These are phyloP conservation scores for Sporothrix humicola DNA, from an alignment of 2,329 filamentous ascomycete species.

Conservation along the genomic window DNA sequence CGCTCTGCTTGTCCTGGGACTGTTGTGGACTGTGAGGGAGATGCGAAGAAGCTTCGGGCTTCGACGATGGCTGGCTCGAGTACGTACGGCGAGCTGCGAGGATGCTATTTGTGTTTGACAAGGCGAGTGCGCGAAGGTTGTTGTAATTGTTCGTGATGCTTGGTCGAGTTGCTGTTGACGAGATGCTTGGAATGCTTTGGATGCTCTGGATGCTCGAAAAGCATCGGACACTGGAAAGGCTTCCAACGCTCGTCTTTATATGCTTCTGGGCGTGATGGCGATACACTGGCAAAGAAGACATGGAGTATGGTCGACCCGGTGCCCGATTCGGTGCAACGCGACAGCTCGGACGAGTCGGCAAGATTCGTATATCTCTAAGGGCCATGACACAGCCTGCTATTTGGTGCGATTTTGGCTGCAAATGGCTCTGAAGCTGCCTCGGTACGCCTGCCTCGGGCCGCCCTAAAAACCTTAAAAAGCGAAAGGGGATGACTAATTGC, in stretches of 20 bases:
- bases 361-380: not conserved
- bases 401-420: not conserved
- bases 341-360: not conserved
- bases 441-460: conserved; percentile 13
- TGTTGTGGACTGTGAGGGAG: not conserved
- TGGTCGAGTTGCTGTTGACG: not conserved
- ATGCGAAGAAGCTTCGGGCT: not conserved
- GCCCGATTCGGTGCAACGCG: conserved; percentile 16
- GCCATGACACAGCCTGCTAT: conserved; percentile 23
- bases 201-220: not conserved
- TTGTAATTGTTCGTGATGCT: not conserved
- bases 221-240: not conserved
- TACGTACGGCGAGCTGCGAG: not conserved
- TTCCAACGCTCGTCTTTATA: not conserved
- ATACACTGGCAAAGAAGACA: not conserved
- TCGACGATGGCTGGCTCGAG: conserved; percentile 4
- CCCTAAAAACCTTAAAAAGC: not conserved
- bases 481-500: conserved; percentile 31
- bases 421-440: conserved; percentile 15
- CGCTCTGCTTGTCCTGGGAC: not conserved
- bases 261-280: not conserved
- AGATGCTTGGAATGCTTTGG: not conserved
- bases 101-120: not conserved
- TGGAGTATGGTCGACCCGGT: conserved; percentile 22
- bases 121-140: not conserved